These are phyloP conservation scores for Penicillium crystallinum DNA, from an alignment of 495 filamentous ascomycete species.

Conservation along the genomic window DNA sequence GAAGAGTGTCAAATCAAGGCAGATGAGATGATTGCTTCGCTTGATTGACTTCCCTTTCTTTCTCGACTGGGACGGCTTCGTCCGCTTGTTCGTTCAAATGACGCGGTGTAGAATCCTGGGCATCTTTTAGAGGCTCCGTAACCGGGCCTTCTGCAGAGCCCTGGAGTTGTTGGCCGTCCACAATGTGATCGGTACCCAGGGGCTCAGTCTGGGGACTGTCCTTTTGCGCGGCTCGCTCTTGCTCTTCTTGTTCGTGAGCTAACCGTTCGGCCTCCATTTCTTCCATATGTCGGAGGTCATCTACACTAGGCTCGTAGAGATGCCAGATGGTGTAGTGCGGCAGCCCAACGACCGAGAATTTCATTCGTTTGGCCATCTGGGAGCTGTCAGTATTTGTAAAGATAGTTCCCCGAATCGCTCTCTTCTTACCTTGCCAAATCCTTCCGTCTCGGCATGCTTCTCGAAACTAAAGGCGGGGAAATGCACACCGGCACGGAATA, in stretches of 20 bases:
- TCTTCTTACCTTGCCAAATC: constrained; percentile 85
- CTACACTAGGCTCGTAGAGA: constrained; percentile 95
- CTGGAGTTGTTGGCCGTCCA: constrained; percentile 4
- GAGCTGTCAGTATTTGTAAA: constrained; percentile 26
- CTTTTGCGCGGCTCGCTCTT: constrained; percentile 54
- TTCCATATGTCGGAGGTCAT: constrained; percentile 97
- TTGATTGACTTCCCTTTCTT: not conserved
- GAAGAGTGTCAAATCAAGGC: not conserved
- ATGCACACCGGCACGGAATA: constrained; percentile 92
- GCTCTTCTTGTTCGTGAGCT: constrained; percentile 66
- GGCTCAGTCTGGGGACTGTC: constrained; percentile 4
- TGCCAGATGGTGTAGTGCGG: constrained; percentile 99
- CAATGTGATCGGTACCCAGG: not conserved
- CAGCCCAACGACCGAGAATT: constrained; percentile 91
- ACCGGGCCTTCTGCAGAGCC: constrained; percentile 14
- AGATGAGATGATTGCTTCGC: not conserved
- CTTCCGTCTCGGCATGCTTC: constrained; percentile 97
- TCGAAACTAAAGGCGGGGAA: constrained; percentile 99
- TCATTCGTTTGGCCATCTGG: constrained; percentile 95
- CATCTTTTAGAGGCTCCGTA: constrained; percentile 10
- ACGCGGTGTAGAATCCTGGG: constrained; percentile 8
- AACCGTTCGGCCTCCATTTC: constrained; percentile 83
- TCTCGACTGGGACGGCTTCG: not conserved
- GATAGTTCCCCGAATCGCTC: not conserved
- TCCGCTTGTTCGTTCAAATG: not conserved